Evolutionary conservation across 2,329 filamentous ascomycete species (phyloP).

Genomic region (Alternaria novae-zelandiae): DNA sequence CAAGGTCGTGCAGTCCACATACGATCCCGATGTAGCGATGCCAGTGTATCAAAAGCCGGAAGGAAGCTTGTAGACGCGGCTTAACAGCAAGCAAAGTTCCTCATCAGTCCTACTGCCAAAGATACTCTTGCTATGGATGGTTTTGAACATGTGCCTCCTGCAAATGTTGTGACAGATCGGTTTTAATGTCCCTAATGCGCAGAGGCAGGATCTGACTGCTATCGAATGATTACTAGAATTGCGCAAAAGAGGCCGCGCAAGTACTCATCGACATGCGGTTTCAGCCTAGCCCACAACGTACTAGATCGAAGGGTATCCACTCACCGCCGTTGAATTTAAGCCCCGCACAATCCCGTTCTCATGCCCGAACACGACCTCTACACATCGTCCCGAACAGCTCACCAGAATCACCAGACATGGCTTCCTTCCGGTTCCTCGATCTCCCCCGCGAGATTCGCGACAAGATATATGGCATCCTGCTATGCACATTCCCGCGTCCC

Average conservation of each 20-base stretch:
- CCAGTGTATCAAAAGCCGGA: not conserved
- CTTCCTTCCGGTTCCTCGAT: not conserved
- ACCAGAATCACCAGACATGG: not conserved
- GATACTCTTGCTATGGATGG: not conserved
- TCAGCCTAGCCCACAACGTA: not conserved
- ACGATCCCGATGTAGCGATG: slow-evolving; percentile 5
- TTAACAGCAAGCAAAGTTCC: not conserved
- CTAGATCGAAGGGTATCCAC: not conserved
- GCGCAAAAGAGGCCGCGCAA: not conserved
- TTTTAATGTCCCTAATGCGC: no score
- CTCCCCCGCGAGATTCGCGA: not conserved
- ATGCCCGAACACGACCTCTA: not conserved
- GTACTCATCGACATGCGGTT: not conserved
- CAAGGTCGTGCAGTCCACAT: slow-evolving; percentile 5
- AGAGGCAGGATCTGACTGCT: no score
- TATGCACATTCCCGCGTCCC: not conserved
- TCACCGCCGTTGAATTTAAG: not conserved
- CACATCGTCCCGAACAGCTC: not conserved
- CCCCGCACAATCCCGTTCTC: not conserved
- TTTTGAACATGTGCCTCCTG: not conserved
- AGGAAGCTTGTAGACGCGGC: not conserved
- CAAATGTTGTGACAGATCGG: no score
- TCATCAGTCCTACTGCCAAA: not conserved
- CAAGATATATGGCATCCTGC: not conserved
- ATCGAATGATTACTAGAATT: no score